These are phyloP conservation scores for Metschnikowia peoriensis DNA, from an alignment of 805 yeast genomes.

Conservation along the genomic window DNA sequence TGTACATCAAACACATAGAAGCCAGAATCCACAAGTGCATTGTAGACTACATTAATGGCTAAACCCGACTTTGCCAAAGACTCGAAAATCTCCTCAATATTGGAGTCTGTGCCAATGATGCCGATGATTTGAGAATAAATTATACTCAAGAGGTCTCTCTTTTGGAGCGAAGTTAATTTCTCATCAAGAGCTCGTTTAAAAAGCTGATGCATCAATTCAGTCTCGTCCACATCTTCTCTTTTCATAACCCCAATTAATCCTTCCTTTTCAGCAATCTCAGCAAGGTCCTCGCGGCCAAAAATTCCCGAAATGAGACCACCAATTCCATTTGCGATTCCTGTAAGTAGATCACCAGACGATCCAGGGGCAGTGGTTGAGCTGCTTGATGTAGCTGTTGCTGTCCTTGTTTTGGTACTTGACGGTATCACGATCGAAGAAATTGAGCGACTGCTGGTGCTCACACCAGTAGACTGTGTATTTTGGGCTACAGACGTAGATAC, in stretches of 20 bases:
- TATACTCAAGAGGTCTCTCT: slow-evolving; percentile 10
- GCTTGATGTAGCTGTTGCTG: slow-evolving; percentile 4
- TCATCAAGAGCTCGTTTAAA: slow-evolving; percentile 7
- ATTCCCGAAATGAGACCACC: slow-evolving; percentile 5
- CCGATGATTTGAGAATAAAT: slow-evolving; percentile 16
- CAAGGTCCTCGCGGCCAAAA: slow-evolving; percentile 15
- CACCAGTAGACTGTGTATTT: not conserved
- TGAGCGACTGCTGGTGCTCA: not conserved
- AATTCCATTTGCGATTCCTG: slow-evolving; percentile 1
- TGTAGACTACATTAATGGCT: slow-evolving; percentile 19
- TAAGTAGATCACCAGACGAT: not conserved
- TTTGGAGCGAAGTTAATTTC: slow-evolving; percentile 3
- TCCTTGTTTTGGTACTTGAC: not conserved
- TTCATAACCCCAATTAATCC: slow-evolving; percentile 10
- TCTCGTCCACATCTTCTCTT: slow-evolving; percentile 12
- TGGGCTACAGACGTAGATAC: not conserved
- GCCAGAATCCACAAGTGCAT: slow-evolving; percentile 17
- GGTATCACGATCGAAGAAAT: not conserved
- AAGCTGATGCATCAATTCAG: slow-evolving; percentile 6
- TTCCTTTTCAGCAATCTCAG: slow-evolving; percentile 2
- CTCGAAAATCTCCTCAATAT: slow-evolving; percentile 19
- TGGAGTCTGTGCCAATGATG: slow-evolving; percentile 19
- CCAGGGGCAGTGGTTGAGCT: slow-evolving; percentile 9
- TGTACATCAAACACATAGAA: slow-evolving; percentile 20
- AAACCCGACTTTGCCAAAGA: slow-evolving; percentile 25